Percentiles rank a stretch among this genome's conserved stretches.
phyloP scores from a whole-genome alignment of 768 basidiomycete genomes.

The Coprinellus micaceus region DNA sequence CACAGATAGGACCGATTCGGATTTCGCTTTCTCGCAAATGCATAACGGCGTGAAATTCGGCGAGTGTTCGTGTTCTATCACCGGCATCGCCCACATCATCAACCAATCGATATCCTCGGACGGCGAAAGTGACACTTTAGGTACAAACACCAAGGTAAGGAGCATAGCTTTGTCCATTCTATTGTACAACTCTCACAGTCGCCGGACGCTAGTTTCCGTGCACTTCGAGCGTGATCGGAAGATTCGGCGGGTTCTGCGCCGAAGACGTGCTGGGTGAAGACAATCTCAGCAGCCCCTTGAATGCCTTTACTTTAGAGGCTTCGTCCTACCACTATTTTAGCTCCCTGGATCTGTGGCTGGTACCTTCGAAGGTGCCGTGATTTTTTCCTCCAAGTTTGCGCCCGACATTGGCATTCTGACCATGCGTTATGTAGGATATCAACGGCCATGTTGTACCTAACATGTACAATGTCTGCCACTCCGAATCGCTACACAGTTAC shows the following conservation, averaged over 20 bases:
- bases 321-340: background rate
- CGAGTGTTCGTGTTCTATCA: too few relatives aligned
- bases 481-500: background rate
- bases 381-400: too few relatives aligned
- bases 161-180: background rate
- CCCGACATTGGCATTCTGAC: background rate
- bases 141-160: conserved; percentile 1
- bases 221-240: conserved; percentile 4
- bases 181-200: background rate
- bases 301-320: conserved; percentile 1
- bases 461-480: conserved; percentile 1
- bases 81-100: conserved; percentile 7
- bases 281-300: conserved; percentile 5
- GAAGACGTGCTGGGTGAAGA: background rate
- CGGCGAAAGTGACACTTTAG: background rate
- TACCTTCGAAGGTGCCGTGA: conserved; percentile 2
- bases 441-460: conserved; percentile 4
- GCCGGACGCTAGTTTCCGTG: conserved; percentile 1
- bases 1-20: background rate
- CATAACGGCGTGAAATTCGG: background rate
- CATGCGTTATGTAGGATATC: background rate
- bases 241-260: conserved; percentile 1
- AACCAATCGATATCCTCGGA: conserved; percentile 2
- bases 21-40: too few relatives aligned
- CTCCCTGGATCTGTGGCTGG: conserved; percentile 3